These are phyloP conservation scores for Suillus americanus DNA, from an alignment of 768 basidiomycete species.

Conservation along the genomic window DNA sequence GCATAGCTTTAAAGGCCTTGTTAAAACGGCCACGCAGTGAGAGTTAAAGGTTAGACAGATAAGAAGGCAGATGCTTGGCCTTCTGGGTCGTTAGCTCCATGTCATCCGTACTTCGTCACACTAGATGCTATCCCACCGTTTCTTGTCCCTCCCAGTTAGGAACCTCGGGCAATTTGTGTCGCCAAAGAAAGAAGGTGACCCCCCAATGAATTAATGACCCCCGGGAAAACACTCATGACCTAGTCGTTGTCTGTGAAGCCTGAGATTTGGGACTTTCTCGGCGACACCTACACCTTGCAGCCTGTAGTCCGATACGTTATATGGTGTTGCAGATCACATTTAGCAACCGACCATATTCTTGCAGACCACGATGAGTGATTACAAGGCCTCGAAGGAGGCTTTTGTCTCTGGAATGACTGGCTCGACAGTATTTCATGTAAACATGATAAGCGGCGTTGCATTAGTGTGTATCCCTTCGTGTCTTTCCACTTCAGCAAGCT, in stretches of 20 bases:
- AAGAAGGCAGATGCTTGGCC: neutral
- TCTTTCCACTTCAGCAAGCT: conserved; percentile 13
- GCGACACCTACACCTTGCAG: neutral
- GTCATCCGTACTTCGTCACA: neutral
- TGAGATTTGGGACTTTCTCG: too few species aligned
- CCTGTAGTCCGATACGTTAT: neutral
- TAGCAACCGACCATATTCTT: neutral
- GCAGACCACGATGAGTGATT: conserved; percentile 31
- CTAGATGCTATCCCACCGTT: too few species aligned
- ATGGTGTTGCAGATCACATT: neutral
- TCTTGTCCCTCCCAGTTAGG: too few species aligned
- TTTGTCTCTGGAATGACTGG: conserved; percentile 79
- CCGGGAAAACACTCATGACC: too few species aligned
- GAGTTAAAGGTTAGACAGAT: neutral
- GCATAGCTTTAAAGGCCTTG: conserved; percentile 42
- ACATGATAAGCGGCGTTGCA: conserved; percentile 62
- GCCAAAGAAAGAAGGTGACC: too few species aligned
- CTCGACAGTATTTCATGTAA: conserved; percentile 66
- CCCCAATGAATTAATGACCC: too few species aligned
- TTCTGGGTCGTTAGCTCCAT: neutral
- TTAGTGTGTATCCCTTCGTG: conserved; percentile 46
- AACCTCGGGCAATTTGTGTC: too few species aligned
- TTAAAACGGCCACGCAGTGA: conserved; percentile 34
- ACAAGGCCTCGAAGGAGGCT: conserved; percentile 79
- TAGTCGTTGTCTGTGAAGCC: too few species aligned